Evolutionary conservation across 768 basidiomycete species (phyloP), one percentile per base, ranked within the genome.

Genomic region (Vishniacozyma victoriae): DNA sequence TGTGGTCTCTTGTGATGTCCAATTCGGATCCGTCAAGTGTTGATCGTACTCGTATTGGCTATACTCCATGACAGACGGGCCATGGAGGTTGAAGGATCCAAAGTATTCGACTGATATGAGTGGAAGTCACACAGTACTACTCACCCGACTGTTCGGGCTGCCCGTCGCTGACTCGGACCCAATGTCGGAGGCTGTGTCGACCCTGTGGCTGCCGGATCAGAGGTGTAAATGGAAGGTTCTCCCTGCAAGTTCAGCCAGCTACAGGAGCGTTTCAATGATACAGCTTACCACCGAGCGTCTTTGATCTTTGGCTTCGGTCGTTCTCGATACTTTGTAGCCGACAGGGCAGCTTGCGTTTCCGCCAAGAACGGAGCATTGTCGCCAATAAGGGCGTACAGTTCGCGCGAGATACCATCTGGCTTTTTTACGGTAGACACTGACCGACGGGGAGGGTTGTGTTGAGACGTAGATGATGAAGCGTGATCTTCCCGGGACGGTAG

Each of bases 341-440:
- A 52, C 13, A 54, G 19, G 5, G 54, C 49, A 11, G 55, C 51
- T 35, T 62, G 64, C 14, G 62, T 60, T 29, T 64, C 48, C 0
- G 83, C 84, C 41, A 97, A 78, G 2, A 85, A 82, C 0, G 93
- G 91, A 11, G 86, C 85, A 40, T 87, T 86, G 51, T 88, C 83
- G n/a, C 93, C 93, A 57, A 99, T 96, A 50, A 99, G 81, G 1
- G 86, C 83, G 74, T 86, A 96, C 2, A 99, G 78, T 71, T 96
- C 92, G 58, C 91, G 78, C 0, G 90, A 85, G 52, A 96, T 91
- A 16, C 93, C 92, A 16, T 90, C 87, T 3, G 64, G 63, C 19
- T 64, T 61, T 25, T 67, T 67, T 18, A 42, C 36, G n/a, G n/a
- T n/a, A n/a, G n/a, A n/a, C n/a, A n/a, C n/a, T n/a, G n/a, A n/a